Evolutionary conservation across 2,329 filamentous ascomycete genomes (phyloP), one percentile per base, ranked within the genome.

Genomic region (Macrophomina phaseolina): DNA sequence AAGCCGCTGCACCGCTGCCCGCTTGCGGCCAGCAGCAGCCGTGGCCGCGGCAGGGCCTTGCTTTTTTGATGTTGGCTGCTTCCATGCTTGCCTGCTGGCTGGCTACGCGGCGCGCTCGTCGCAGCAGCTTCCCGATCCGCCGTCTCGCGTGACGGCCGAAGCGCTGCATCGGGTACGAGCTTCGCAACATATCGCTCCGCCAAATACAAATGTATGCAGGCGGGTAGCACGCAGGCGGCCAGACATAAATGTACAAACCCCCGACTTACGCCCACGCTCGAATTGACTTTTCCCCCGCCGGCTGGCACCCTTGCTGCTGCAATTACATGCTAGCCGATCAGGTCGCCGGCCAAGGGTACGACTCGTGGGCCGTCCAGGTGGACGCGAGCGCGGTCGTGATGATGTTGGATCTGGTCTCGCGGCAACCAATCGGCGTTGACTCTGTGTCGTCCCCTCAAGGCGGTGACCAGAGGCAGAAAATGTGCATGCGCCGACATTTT

Each of bases 401-500:
- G 42, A 45, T 45, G 42, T 45, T 45, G 42, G 42, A 30, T 45
- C 5, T 52, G 28, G 49, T 52, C 49, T 16, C 56, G 56, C 23
- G 23, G 34, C 11, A 16, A 6, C 56, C 56, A 61, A 61, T 61
- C 23, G n/a, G 40, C 40, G n/a, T n/a, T 2, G 23, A 3, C 40
- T 23, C 0, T n/a, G 23, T 18, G 55, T 23, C 28, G 32, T 4
- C 55, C n/a, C 36, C 42, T 5, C 12, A 46, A 2, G 62, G 62
- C 62, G 62, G 62, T 46, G 16, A 40, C 5, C 1, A 3, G 5
- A 28, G 48, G 38, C 62, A 53, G 42, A 32, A 23, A 45, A 32
- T n/a, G 49, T 14, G 55, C 51, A 51, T 23, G 23, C n/a, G 48
- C 38, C 55, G 30, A 61, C 56, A 61, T 46, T 61, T 61, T 61